Conservation (phyloP, 176 grass and related monocot genomes). For the Paspalum notatum region DNA sequence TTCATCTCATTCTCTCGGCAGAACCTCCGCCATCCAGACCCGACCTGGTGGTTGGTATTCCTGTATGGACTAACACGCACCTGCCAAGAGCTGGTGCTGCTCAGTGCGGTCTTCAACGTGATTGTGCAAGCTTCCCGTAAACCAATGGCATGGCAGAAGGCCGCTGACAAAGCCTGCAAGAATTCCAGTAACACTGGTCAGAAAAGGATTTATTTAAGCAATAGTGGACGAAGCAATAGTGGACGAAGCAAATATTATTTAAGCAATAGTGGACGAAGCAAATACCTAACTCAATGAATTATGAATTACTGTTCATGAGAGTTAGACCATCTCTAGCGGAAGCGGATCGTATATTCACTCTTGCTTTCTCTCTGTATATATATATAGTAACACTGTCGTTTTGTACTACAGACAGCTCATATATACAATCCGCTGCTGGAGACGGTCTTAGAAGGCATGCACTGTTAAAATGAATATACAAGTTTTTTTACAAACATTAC, state of each 20-base stretch:
- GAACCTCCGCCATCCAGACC: not conserved
- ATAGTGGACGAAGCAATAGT: no score
- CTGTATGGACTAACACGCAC: not conserved
- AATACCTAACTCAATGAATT: not conserved
- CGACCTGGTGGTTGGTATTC: not conserved
- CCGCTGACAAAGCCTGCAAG: not conserved
- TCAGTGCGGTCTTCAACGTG: not conserved
- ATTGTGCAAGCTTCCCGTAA: not conserved
- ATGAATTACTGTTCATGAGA: not conserved
- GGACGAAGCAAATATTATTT: no score
- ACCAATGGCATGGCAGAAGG: not conserved
- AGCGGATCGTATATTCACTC: no score
- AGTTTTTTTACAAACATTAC: not conserved
- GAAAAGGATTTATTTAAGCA: not conserved
- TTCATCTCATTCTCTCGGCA: not conserved
- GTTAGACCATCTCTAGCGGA: no score
- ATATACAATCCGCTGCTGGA: no score
- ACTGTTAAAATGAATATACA: not conserved
- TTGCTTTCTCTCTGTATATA: no score
- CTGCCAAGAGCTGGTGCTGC: not conserved
- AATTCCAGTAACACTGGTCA: not conserved
- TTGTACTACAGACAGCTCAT: no score
- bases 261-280: not conserved
- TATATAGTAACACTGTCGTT: no score
- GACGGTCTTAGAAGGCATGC: no score